These are phyloP conservation scores for Pyrus communis DNA, from an alignment of 306 rosid species.

Conservation along the genomic window DNA sequence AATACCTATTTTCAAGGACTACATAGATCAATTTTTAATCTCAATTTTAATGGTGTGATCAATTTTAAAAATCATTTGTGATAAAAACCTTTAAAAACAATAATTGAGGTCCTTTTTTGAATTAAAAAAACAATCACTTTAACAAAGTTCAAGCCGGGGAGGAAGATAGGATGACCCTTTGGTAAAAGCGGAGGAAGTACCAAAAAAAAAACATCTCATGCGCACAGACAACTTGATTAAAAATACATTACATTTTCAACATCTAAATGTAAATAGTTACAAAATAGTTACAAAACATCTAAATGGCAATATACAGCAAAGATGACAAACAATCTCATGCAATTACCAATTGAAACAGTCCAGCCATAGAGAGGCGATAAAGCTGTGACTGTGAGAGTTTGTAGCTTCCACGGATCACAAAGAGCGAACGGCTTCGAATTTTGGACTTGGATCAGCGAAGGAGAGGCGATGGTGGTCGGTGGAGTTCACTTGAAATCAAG, in stretches of 20 bases:
- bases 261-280: background rate
- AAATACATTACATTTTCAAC: background rate
- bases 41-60: too few species aligned
- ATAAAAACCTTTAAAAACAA: too few species aligned
- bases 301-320: background rate
- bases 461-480: background rate
- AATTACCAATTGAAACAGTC: background rate
- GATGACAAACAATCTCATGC: background rate
- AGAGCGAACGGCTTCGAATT: background rate
- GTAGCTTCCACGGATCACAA: background rate
- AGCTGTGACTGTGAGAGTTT: background rate
- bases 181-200: constrained; percentile 11
- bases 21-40: too few species aligned
- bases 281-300: background rate
- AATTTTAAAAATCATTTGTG: too few species aligned
- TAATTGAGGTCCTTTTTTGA: constrained; percentile 12
- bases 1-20: too few species aligned
- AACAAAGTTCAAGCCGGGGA: constrained; percentile 17
- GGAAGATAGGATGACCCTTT: constrained; percentile 10
- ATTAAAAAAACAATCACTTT: constrained; percentile 18
- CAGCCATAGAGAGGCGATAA: background rate
- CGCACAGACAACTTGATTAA: constrained; percentile 2
- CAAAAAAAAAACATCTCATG: background rate
- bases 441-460: background rate
- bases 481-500: background rate